These are phyloP conservation scores for Cutaneotrichosporon cavernicola DNA, from an alignment of 1,284 basidiomycete genomes.

Conservation along the genomic window DNA sequence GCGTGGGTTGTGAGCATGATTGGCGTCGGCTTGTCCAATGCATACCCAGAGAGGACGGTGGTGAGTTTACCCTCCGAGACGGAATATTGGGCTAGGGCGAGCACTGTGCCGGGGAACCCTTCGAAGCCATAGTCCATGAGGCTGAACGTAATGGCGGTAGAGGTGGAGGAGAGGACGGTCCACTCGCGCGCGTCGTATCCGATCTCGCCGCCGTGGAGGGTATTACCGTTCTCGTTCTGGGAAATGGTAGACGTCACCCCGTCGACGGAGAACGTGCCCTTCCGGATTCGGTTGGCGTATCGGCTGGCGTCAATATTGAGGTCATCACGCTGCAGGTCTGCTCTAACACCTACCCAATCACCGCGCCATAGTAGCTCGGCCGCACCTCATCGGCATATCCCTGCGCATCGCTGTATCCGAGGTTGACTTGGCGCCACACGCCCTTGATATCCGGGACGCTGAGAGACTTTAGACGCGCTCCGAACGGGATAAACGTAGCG, in stretches of 20 bases:
- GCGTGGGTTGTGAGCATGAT: slow-evolving; percentile 42
- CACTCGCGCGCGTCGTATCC: slow-evolving; percentile 33
- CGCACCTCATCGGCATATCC: slow-evolving; percentile 27
- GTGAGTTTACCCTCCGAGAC: slow-evolving; percentile 24
- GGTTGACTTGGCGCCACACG: slow-evolving; percentile 33
- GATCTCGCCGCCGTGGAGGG: slow-evolving; percentile 28
- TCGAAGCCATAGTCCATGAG: slow-evolving; percentile 29
- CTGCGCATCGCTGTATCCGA: slow-evolving; percentile 32
- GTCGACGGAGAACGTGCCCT: slow-evolving; percentile 35
- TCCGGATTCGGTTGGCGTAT: slow-evolving; percentile 43
- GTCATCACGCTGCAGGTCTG: background rate
- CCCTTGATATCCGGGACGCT: slow-evolving; percentile 33
- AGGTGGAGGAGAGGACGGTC: slow-evolving; percentile 19
- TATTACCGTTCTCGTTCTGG: slow-evolving; percentile 39
- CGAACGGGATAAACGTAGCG: slow-evolving; percentile 39
- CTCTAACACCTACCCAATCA: slow-evolving; percentile 34
- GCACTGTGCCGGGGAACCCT: slow-evolving; percentile 40
- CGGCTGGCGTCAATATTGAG: slow-evolving; percentile 22
- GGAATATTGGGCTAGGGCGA: slow-evolving; percentile 34
- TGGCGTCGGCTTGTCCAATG: slow-evolving; percentile 34
- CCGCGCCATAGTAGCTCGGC: slow-evolving; percentile 35
- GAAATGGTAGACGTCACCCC: slow-evolving; percentile 29
- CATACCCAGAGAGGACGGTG: slow-evolving; percentile 12
- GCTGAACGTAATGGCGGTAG: slow-evolving; percentile 21
- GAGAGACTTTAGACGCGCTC: slow-evolving; percentile 38